Evolutionary conservation across 2,329 filamentous ascomycete species (phyloP).

Genomic region (Shiraia sp.): DNA sequence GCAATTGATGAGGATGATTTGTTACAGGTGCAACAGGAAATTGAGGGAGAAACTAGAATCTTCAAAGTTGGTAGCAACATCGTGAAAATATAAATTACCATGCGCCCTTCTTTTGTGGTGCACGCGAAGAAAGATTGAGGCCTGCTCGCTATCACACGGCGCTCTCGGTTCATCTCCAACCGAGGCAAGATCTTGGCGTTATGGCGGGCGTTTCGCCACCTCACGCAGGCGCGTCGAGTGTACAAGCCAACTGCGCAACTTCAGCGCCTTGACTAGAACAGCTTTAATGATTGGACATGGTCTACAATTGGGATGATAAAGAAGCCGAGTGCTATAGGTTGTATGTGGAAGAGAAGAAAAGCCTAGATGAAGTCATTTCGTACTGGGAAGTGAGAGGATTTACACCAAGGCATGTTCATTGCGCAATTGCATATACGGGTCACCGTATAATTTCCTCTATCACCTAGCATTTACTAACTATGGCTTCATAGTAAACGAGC

Average conservation of each 20-base stretch:
- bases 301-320: constrained; percentile 70
- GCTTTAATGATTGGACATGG: constrained; percentile 17
- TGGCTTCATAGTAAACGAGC: constrained; percentile 66
- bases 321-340: constrained; percentile 68
- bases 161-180: constrained; percentile 18
- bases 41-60: background rate
- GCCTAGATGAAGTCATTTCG: constrained; percentile 74
- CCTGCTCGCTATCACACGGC: constrained; percentile 9
- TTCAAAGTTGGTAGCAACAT: background rate
- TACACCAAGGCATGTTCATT: constrained; percentile 65
- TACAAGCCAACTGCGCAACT: constrained; percentile 23
- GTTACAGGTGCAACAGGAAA: background rate
- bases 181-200: constrained; percentile 24
- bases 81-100: background rate
- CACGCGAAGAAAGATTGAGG: constrained; percentile 3
- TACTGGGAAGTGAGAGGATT: constrained; percentile 67
- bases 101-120: background rate
- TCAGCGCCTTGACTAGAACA: background rate
- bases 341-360: constrained; percentile 76
- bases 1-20: background rate
- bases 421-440: constrained; percentile 19
- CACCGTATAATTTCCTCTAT: constrained; percentile 23
- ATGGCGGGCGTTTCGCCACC: constrained; percentile 21
- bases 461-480: constrained; percentile 12
- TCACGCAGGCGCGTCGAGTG: constrained; percentile 11